Evolutionary conservation across 805 yeast species (phyloP).

Genomic region (Metschnikowia sp.): DNA sequence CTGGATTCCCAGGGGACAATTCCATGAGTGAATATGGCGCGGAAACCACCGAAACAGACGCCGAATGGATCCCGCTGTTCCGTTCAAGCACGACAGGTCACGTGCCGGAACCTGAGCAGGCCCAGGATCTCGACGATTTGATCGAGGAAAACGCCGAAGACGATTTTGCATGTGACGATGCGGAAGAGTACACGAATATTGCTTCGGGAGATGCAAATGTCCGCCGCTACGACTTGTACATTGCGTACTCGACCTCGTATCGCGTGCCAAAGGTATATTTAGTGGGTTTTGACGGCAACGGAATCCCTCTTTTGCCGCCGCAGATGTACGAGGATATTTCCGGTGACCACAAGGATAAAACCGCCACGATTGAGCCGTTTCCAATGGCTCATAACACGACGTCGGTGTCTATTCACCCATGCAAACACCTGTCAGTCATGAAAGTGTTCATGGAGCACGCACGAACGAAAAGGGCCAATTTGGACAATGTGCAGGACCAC

Average conservation of each 20-base stretch:
- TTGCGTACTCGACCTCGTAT: conserved; percentile 90
- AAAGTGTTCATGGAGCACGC: conserved; percentile 75
- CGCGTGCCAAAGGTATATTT: conserved; percentile 93
- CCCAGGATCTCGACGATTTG: conserved; percentile 43
- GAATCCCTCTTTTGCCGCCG: conserved; percentile 80
- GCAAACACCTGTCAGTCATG: conserved; percentile 95
- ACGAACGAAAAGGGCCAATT: conserved; percentile 30
- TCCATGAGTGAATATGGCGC: neutral
- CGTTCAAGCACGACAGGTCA: neutral
- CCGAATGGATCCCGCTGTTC: conserved; percentile 16
- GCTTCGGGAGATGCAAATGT: conserved; percentile 32
- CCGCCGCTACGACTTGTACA: conserved; percentile 82
- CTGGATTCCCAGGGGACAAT: neutral
- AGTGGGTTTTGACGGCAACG: conserved; percentile 80
- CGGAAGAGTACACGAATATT: conserved; percentile 32
- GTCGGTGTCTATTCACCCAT: conserved; percentile 90
- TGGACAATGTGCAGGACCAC: conserved; percentile 21
- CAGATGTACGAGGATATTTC: conserved; percentile 95
- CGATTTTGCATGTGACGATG: conserved; percentile 20
- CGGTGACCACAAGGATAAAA: conserved; percentile 88
- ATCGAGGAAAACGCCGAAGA: conserved; percentile 41
- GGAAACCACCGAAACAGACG: conserved; percentile 1
- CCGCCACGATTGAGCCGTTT: conserved; percentile 91
- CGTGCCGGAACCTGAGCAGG: neutral
- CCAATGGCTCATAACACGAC: conserved; percentile 79